Percentiles rank a stretch among this genome's conserved stretches.
These are phyloP conservation scores for Rhodomyrtus tomentosa DNA, from an alignment of 345 rosid species.

Conservation along the genomic window DNA sequence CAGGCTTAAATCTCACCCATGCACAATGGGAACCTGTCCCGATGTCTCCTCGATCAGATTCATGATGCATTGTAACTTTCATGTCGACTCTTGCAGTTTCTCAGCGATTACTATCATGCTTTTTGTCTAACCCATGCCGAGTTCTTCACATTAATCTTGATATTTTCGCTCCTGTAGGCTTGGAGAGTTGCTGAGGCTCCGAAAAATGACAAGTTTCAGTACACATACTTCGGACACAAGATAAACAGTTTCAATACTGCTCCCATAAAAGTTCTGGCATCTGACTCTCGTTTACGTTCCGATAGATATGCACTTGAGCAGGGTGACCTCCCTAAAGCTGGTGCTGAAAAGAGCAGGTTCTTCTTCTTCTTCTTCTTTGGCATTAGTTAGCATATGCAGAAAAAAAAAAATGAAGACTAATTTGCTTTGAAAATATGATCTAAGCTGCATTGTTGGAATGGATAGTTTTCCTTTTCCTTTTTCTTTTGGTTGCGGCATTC, in stretches of 20 bases:
- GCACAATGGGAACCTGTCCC: neutral
- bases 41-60: neutral
- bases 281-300: conserved; percentile 24
- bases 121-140: neutral
- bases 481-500: neutral
- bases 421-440: neutral
- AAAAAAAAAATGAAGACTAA: neutral
- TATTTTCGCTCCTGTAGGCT: conserved; percentile 1
- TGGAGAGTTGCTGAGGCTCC: conserved; percentile 19
- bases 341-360: conserved; percentile 24
- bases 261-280: conserved; percentile 16
- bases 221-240: conserved; percentile 23
- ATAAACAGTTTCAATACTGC: conserved; percentile 25
- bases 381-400: neutral
- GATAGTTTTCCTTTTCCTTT: neutral
- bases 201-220: conserved; percentile 15
- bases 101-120: neutral
- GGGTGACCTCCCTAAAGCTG: conserved; percentile 18
- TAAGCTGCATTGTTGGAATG: neutral
- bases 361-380: neutral
- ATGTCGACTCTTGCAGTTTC: neutral
- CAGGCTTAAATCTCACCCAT: neutral
- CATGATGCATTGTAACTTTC: neutral
- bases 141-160: neutral
- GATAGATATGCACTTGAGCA: conserved; percentile 21